Evolutionary conservation across 345 rosid genomes (phyloP), one percentile per base, ranked within the genome.

Genomic region (Lepidium didymum): DNA sequence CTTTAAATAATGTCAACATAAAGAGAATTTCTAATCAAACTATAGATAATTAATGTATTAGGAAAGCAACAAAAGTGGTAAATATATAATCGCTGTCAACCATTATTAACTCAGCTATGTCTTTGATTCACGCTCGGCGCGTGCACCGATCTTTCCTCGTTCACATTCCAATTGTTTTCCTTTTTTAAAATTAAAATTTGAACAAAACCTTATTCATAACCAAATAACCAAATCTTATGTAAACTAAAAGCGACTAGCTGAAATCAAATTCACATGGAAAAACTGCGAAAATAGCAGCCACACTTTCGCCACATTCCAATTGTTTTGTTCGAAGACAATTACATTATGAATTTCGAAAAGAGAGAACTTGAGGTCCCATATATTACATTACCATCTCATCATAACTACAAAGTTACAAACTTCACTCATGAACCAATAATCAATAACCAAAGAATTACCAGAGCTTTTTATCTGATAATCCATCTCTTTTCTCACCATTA

Each of bases 41-140:
- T 27, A 6, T 59, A 8, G 40, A 45, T 36, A n/a, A n/a, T n/a
- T n/a, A n/a, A n/a, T n/a, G n/a, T 19, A 19, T 27, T 27, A 47
- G 38, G 66, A 42, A 47, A 57, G 53, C 54, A 65, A 72, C 69
- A 29, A 59, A 19, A 36, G 16, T n/a, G 3, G 1, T 1, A 23
- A 51, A 58, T 73, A 42, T 34, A 40, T 41, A 57, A 40, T 74
- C 62, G 73, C 51, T 74, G 78, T 74, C 78, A 16, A 23, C 50
- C 66, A 73, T 51, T 59, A 73, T 56, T 31, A 47, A 64, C 21
- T 56, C 34, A 47, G 66, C 53, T 56, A 7, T 51, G 40, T 66
- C 62, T 23, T 43, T 15, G 72, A 66, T 66, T 58, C 77, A 73
- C 77, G 77, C 16, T 58, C 51, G 34, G 62, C 42, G 55, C 61